Conservation (phyloP, 805 yeast species). For the Helenozyma baotianmanensis region DNA sequence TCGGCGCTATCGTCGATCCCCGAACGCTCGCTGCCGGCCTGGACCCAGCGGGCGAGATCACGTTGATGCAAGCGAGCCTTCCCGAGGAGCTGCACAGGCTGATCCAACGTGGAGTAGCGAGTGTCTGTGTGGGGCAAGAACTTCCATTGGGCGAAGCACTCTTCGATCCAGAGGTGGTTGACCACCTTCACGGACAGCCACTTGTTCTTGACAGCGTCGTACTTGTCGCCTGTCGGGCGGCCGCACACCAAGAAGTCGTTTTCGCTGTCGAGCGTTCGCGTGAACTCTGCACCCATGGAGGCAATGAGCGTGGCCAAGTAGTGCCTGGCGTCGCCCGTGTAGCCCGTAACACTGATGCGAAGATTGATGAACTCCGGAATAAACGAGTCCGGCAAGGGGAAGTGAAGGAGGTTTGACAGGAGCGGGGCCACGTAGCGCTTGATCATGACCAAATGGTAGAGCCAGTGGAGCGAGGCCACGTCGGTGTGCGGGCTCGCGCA, state of each 20-base stretch:
- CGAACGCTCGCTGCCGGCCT: conserved; percentile 1
- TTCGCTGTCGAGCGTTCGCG: conserved; percentile 56
- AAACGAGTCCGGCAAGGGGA: conserved; percentile 57
- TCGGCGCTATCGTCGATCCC: conserved; percentile 24
- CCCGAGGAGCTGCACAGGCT: conserved; percentile 4
- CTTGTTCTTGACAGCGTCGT: conserved; percentile 55
- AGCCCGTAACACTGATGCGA: conserved; percentile 68
- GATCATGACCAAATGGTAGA: conserved; percentile 60
- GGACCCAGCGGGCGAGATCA: background rate
- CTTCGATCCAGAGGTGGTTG: conserved; percentile 88
- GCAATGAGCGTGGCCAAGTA: conserved; percentile 62
- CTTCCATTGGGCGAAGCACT: conserved; percentile 60
- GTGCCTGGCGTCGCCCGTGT: conserved; percentile 76
- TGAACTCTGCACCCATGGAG: conserved; percentile 72
- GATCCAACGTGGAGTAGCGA: conserved; percentile 41
- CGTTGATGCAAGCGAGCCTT: conserved; percentile 1
- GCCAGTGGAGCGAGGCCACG: conserved; percentile 70
- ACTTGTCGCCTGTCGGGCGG: conserved; percentile 66
- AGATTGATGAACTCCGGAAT: conserved; percentile 52
- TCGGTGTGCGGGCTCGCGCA: conserved; percentile 35
- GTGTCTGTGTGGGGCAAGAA: conserved; percentile 41
- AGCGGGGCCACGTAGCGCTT: conserved; percentile 53
- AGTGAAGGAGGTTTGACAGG: conserved; percentile 54
- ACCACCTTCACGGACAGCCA: conserved; percentile 62
- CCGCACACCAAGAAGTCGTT: conserved; percentile 76